A percentile compares a stretch with the other conserved stretches of the same genome.
Conservation (phyloP, 805 yeast species). For the Candida schatavii region DNA sequence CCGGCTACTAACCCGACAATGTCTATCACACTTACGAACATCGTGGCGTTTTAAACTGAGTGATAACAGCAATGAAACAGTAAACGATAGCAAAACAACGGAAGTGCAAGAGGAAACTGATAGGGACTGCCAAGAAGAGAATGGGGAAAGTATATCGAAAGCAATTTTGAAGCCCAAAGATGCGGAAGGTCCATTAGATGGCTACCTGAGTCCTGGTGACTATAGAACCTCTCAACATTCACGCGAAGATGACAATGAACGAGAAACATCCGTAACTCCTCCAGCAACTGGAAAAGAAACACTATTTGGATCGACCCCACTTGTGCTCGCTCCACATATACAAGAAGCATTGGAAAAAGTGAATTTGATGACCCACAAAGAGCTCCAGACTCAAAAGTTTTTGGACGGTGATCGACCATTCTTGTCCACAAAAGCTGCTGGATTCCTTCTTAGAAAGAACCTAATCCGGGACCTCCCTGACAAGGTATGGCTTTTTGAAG, state of each 20-base stretch:
- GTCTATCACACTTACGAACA: not conserved
- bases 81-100: not conserved
- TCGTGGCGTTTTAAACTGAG: conserved; percentile 1
- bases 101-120: not conserved
- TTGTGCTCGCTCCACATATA: conserved; percentile 1
- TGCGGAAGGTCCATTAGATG: no score
- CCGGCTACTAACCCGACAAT: not conserved
- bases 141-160: not conserved
- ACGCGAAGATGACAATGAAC: no score
- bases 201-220: no score
- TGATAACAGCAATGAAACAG: not conserved
- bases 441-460: conserved; percentile 3
- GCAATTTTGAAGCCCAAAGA: no score
- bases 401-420: conserved; percentile 4
- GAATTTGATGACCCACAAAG: conserved; percentile 5
- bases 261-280: not conserved
- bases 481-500: conserved; percentile 1
- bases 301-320: not conserved
- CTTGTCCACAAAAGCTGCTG: conserved; percentile 4
- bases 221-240: no score
- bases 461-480: conserved; percentile 4
- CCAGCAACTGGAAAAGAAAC: not conserved
- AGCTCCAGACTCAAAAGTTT: conserved; percentile 4
- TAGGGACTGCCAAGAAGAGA: not conserved
- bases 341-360: conserved; percentile 11